Percentiles rank a stretch among this genome's conserved stretches.
These are phyloP conservation scores for Syncephalastrum contaminatum DNA, from an alignment of 371 early-diverging fungal genomes.

Conservation along the genomic window DNA sequence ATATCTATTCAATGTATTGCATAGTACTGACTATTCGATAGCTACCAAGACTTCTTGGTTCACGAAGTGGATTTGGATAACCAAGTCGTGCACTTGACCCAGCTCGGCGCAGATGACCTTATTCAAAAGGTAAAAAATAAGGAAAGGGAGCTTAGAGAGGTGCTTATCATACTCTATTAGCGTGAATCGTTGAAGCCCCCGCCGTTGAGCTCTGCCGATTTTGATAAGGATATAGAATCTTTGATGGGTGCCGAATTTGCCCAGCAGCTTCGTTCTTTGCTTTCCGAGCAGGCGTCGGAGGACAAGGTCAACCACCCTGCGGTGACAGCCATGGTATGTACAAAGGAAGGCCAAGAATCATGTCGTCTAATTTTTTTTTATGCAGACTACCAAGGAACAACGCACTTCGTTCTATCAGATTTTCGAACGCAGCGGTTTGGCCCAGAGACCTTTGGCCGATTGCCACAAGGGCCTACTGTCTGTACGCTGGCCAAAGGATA, in stretches of 20 bases:
- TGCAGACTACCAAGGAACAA: constrained; percentile 24
- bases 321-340: constrained; percentile 5
- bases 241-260: constrained; percentile 26
- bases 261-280: constrained; percentile 22
- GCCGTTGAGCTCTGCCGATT: constrained; percentile 12
- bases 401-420: constrained; percentile 29
- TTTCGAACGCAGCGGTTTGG: constrained; percentile 15
- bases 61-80: constrained; percentile 86
- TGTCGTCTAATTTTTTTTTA: no score
- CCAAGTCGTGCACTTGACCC: constrained; percentile 65
- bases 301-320: constrained; percentile 11
- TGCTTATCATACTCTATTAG: no score
- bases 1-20: constrained; percentile 11
- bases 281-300: constrained; percentile 17
- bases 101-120: constrained; percentile 35
- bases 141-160: no score
- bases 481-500: constrained; percentile 29
- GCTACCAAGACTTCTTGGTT: constrained; percentile 83
- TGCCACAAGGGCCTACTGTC: constrained; percentile 28
- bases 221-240: constrained; percentile 25
- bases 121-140: constrained; percentile 13
- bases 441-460: constrained; percentile 5
- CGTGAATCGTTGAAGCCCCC: neutral
- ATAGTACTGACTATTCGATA: constrained; percentile 19
- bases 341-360: no score